Evolutionary conservation across 2,329 filamentous ascomycete genomes (phyloP).

Genomic region (Paecilomyces niveus): DNA sequence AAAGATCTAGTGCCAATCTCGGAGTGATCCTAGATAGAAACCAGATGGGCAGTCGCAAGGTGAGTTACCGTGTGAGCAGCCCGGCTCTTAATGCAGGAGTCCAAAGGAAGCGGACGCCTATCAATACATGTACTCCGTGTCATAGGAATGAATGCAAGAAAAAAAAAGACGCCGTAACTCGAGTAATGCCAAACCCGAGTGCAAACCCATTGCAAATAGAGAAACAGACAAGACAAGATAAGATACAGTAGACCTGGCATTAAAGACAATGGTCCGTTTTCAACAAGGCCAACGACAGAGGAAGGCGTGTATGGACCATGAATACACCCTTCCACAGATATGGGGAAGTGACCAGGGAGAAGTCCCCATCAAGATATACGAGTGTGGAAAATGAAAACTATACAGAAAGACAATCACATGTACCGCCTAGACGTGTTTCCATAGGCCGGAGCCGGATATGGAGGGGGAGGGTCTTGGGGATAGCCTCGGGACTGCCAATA

Average conservation of each 20-base stretch:
- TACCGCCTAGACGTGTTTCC: not conserved
- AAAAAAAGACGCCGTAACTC: not conserved
- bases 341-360: not conserved
- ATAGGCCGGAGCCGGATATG: slow-evolving; percentile 2
- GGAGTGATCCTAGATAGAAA: not conserved
- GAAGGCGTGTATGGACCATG: not conserved
- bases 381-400: not conserved
- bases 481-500: not conserved
- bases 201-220: not conserved
- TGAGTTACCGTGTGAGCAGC: not conserved
- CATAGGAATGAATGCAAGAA: not conserved
- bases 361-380: not conserved
- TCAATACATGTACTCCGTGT: not conserved
- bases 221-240: not conserved
- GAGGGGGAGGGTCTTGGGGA: slow-evolving; percentile 1
- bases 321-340: not conserved
- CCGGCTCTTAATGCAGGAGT: not conserved
- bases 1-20: not conserved
- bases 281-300: not conserved
- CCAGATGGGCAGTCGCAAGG: not conserved
- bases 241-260: not conserved
- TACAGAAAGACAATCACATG: not conserved
- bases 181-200: not conserved
- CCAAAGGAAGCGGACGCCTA: not conserved
- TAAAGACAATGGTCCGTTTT: not conserved